Base-by-base conservation (phyloP, 208 protist genomes). In the Acanthamoeba sp. region DNA sequence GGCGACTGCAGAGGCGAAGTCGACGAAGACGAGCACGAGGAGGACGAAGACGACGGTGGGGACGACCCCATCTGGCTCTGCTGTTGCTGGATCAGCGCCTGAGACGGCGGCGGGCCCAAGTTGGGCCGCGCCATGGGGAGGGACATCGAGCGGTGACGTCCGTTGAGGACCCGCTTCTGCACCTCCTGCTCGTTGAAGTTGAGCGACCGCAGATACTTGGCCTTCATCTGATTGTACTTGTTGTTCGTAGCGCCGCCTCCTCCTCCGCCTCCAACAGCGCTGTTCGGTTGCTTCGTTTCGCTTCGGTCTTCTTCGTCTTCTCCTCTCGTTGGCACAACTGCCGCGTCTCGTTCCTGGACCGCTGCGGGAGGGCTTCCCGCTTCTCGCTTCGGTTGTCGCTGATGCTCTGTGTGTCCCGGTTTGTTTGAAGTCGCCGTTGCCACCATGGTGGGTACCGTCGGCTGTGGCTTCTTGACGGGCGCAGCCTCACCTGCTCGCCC, bases 101-200 rank as follows among this genome's bases (percentile, higher is more conserved):
- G 76, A 18, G 76, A 85, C 45, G 36, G 34, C 29, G 45, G 45
- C 14, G 76, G 42, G 22, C 1, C 27, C 76, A 85, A 20, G 76
- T 85, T 85, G 36, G 76, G 76, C 22, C 42, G 76, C 6, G 76
- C 45, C 38, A 85, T 27, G 16, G 76, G 76, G 10, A 85, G 34
- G 20, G 76, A 85, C 9, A 85, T 0, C 18, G 76, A 57, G 0
- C 45, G 76, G 14, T 55, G 36, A 14, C 76, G 76, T 29, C 45
- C 42, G 29, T 55, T 32, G 27, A 36, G 34, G 14, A 32, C 42
- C 16, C 76, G 76, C 45, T 52, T n/a, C 76, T 85, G 36, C 76
- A 85, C 45, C 22, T 85, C 76, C 34, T 85, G 76, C 45, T 85
- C 42, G 45, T 85, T 55, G 45, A 85, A 85, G 76, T 85, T 85